phyloP scores from a whole-genome alignment of 257 asterid genomes.

The Rauvolfia tetraphylla region DNA sequence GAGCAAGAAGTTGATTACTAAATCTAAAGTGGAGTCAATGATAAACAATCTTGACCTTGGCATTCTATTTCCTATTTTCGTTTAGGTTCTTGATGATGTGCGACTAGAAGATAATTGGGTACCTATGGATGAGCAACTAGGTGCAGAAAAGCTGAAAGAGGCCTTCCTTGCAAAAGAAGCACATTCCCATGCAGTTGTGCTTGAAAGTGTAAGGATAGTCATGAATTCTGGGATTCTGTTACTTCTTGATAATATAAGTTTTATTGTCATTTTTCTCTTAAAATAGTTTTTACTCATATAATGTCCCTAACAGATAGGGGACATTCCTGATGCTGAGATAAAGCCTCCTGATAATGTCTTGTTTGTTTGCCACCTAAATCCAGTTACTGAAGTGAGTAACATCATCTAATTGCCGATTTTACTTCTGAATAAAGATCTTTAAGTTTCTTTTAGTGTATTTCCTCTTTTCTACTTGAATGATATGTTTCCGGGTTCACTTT shows the following conservation, averaged over 20 bases:
- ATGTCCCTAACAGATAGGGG: constrained; percentile 68
- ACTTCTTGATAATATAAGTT: too few relatives aligned
- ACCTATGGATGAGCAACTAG: constrained; percentile 85
- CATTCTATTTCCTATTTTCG: background rate
- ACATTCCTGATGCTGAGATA: constrained; percentile 92
- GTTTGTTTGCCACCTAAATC: constrained; percentile 93
- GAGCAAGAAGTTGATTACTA: background rate
- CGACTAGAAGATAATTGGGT: constrained; percentile 97
- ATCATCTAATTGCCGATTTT: constrained; percentile 9
- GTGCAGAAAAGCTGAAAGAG: constrained; percentile 68
- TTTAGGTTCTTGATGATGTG: constrained; percentile 81
- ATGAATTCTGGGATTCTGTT: background rate
- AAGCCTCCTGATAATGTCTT: constrained; percentile 95
- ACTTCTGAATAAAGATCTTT: constrained; percentile 3
- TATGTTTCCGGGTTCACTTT: constrained; percentile 12
- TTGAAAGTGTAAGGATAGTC: constrained; percentile 71
- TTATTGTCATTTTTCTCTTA: too few relatives aligned
- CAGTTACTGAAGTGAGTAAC: constrained; percentile 88
- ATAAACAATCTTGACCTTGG: background rate
- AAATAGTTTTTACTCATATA: constrained; percentile 7
- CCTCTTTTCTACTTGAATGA: background rate
- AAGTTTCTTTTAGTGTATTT: constrained; percentile 9
- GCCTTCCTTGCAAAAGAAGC: constrained; percentile 81
- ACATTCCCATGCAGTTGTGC: constrained; percentile 90
- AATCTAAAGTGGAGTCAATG: too few relatives aligned